These are phyloP conservation scores for Wickerhamomyces sp. DNA, from an alignment of 1,139 yeast species.

Conservation along the genomic window DNA sequence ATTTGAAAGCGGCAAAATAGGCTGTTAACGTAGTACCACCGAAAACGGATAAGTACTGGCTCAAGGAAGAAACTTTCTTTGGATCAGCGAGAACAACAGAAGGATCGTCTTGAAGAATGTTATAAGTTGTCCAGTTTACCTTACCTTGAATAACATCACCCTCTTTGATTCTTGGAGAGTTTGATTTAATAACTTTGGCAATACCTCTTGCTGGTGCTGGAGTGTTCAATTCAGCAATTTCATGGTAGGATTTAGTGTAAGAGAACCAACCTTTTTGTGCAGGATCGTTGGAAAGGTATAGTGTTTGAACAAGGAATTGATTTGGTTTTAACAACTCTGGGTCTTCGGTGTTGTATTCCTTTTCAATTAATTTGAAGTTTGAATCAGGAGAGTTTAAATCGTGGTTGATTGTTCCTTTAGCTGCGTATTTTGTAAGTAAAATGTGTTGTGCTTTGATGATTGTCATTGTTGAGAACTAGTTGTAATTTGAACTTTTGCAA, in stretches of 20 bases:
- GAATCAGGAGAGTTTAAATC: slow-evolving; percentile 29
- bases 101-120: slow-evolving; percentile 22
- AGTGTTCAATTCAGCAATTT: slow-evolving; percentile 44
- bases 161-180: slow-evolving; percentile 31
- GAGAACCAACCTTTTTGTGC: slow-evolving; percentile 62
- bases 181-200: slow-evolving; percentile 45
- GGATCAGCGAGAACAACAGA: slow-evolving; percentile 25
- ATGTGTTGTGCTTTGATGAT: slow-evolving; percentile 27
- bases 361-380: slow-evolving; percentile 32
- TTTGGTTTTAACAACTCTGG: slow-evolving; percentile 32
- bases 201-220: slow-evolving; percentile 48
- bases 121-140: slow-evolving; percentile 41
- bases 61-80: slow-evolving; percentile 30
- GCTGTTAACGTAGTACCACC: slow-evolving; percentile 66
- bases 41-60: slow-evolving; percentile 41
- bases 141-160: slow-evolving; percentile 41
- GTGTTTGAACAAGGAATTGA: slow-evolving; percentile 43
- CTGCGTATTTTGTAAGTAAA: slow-evolving; percentile 26
- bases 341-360: slow-evolving; percentile 24
- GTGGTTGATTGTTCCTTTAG: slow-evolving; percentile 26
- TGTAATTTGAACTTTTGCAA: too few relatives aligned
- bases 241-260: slow-evolving; percentile 41
- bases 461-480: not conserved
- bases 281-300: slow-evolving; percentile 61
- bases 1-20: slow-evolving; percentile 47